Conservation (phyloP, 208 protist species). For the Leishmania mexicana region DNA sequence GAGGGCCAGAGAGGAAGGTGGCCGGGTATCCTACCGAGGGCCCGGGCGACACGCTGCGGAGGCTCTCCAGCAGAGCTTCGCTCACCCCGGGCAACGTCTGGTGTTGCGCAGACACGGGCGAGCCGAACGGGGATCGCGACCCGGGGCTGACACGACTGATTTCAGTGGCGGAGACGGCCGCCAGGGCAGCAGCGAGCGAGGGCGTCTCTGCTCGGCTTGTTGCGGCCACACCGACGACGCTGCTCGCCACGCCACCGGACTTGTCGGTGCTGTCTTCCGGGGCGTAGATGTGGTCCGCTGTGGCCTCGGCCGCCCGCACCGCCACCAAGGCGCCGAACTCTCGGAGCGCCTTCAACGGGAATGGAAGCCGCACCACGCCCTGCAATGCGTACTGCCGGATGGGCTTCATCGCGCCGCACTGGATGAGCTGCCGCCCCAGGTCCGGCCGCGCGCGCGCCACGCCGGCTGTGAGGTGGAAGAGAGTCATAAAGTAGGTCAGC, state of each 20-base stretch:
- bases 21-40: slow-evolving; percentile 7
- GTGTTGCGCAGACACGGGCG: background rate
- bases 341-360: slow-evolving; percentile 50
- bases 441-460: slow-evolving; percentile 46
- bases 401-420: slow-evolving; percentile 32
- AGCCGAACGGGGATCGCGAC: background rate
- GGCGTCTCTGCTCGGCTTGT: background rate
- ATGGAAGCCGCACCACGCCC: slow-evolving; percentile 41
- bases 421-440: slow-evolving; percentile 49
- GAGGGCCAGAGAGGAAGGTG: slow-evolving; percentile 5
- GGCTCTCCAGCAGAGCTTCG: slow-evolving; percentile 13
- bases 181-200: slow-evolving; percentile 8
- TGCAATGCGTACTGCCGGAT: slow-evolving; percentile 51
- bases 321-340: slow-evolving; percentile 51
- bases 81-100: slow-evolving; percentile 7
- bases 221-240: background rate
- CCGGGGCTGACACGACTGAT: background rate
- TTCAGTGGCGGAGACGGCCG: background rate
- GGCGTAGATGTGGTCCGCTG: slow-evolving; percentile 18
- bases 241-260: background rate
- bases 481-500: slow-evolving; percentile 30
- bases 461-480: slow-evolving; percentile 43
- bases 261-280: background rate
- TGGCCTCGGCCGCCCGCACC: slow-evolving; percentile 26
- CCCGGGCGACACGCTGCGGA: slow-evolving; percentile 4